phyloP scores from a whole-genome alignment of 1,284 basidiomycete genomes.

The Cryptococcus wingfieldii region DNA sequence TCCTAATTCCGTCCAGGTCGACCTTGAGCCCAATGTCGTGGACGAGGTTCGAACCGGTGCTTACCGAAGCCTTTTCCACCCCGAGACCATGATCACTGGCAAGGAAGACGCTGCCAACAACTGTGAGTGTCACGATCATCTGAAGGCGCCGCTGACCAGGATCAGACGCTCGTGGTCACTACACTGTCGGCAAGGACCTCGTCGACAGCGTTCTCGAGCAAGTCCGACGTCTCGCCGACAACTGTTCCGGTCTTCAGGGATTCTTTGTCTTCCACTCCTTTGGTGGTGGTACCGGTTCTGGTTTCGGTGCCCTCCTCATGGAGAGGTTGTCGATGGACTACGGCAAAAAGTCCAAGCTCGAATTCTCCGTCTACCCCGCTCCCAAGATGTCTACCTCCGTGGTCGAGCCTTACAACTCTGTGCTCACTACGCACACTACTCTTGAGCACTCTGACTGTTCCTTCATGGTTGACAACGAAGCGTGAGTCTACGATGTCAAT shows the following conservation, averaged over 20 bases:
- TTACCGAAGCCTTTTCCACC: conserved; percentile 95
- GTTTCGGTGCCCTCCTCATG: conserved; percentile 94
- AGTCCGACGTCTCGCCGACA: conserved; percentile 92
- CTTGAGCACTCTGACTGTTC: conserved; percentile 99
- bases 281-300: conserved; percentile 98
- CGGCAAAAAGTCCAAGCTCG: conserved; percentile 98
- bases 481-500: conserved; percentile 48
- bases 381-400: conserved; percentile 92
- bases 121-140: conserved; percentile 58
- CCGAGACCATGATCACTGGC: conserved; percentile 96
- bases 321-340: conserved; percentile 96
- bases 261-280: conserved; percentile 99
- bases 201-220: conserved; percentile 90
- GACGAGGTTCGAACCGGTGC: conserved; percentile 94
- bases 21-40: conserved; percentile 92
- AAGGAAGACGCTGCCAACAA: conserved; percentile 99
- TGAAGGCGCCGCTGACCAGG: neutral
- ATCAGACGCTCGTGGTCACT: conserved; percentile 93
- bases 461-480: conserved; percentile 98
- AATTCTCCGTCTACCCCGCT: conserved; percentile 97
- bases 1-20: conserved; percentile 52
- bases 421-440: conserved; percentile 97
- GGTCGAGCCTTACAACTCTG: conserved; percentile 99
- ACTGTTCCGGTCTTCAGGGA: conserved; percentile 96
- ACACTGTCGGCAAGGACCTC: conserved; percentile 95